Evolutionary conservation across 106 monocot species (phyloP).

Genomic region (Triglochin maritima): DNA sequence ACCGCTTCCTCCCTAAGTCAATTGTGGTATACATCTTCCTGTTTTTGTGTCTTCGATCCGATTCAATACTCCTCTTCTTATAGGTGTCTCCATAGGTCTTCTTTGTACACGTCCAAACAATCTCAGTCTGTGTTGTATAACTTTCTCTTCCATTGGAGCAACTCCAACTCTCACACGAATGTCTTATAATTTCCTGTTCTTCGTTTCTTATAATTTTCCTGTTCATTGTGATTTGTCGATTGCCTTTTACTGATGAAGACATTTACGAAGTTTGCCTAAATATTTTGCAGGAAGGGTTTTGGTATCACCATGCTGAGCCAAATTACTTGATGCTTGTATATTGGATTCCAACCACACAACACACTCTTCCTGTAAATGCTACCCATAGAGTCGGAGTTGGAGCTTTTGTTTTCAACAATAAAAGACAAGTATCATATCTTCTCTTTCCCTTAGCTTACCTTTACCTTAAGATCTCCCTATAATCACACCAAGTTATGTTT

Average conservation of each 20-base stretch:
- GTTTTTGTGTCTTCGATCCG: no score
- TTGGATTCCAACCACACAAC: slow-evolving; percentile 67
- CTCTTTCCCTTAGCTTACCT: background rate
- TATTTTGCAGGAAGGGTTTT: slow-evolving; percentile 73
- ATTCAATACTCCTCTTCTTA: no score
- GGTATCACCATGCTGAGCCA: slow-evolving; percentile 96
- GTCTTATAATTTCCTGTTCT: background rate
- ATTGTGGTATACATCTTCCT: no score
- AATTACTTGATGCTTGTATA: slow-evolving; percentile 86
- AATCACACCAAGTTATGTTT: background rate
- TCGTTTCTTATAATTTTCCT: background rate
- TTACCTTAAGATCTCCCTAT: background rate
- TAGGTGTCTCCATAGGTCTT: no score
- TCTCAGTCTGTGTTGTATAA: no score
- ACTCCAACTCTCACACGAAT: background rate
- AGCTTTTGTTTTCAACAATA: slow-evolving; percentile 81
- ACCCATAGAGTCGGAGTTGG: slow-evolving; percentile 86
- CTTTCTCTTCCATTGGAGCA: no score
- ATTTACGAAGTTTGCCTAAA: background rate
- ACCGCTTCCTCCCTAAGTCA: no score
- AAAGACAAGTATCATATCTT: slow-evolving; percentile 42
- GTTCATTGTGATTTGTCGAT: background rate
- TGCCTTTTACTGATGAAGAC: background rate
- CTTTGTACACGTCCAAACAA: no score
- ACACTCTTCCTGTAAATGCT: slow-evolving; percentile 87